Base-by-base conservation (phyloP, 805 yeast genomes). In the Sugiyamaella marilandica region DNA sequence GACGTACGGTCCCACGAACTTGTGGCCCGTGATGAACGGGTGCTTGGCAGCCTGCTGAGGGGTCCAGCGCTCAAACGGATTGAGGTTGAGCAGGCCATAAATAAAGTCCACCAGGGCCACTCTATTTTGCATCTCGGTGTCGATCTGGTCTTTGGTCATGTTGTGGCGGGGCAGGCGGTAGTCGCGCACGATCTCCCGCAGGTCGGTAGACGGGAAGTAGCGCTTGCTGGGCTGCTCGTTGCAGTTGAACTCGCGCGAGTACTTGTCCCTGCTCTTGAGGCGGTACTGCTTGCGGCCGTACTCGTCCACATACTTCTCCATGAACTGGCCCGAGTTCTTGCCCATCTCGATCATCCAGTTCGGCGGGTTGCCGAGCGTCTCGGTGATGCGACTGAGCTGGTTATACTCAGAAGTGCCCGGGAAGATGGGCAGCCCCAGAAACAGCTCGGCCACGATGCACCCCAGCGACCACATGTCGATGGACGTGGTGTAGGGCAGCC, bases 401-500 rank as follows among this genome's bases (percentile, higher is more conserved):
- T 92, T 90, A 68, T 84, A 94, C 68, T 94, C 99, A 0, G 96
- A 87, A 2, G 90, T 79, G 2, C 99, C 99, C 0, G 99, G 97
- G 62, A 92, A 89, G 59, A 92, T 75, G 1, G 99, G 99, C 52
- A 92, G 75, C 0, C 99, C 99, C 49, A 92, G 69, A 60, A 86
- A 91, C 46, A 92, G 72, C 68, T 94, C 99, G 1, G 94, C 95
- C 33, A 89, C 81, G 48, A 94, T 88, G 65, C 97, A 87, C 0
- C 96, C 99, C 43, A 91, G 72, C 0, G 98, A 92, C 99, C 99
- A 94, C 82, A 92, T 89, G 67, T 92, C 99, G 50, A 94, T 92
- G 5, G 96, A 82, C 9, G 95, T 81, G 0, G 96, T 86, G 65
- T 94, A 92, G 4, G 96, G 96, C 43, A 92, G 74, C 0, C 99